Conservation (phyloP, 495 filamentous ascomycete genomes). For the Tuber calosporum region DNA sequence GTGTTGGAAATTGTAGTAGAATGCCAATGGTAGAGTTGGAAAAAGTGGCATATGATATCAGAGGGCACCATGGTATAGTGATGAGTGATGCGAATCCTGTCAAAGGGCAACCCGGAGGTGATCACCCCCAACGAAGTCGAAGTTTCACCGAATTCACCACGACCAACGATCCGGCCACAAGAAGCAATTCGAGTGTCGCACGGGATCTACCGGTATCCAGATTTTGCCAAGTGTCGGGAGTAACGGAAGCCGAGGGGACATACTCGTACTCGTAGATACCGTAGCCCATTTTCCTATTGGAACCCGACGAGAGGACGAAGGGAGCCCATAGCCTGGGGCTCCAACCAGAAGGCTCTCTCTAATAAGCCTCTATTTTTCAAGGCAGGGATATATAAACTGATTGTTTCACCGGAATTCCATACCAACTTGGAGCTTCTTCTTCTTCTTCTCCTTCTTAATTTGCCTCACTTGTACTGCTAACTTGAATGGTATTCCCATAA, state of each 20-base stretch:
- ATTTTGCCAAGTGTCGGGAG: not conserved
- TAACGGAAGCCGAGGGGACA: not conserved
- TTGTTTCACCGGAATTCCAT: not conserved
- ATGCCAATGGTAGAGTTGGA: not conserved
- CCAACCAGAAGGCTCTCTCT: not conserved
- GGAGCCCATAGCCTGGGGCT: not conserved
- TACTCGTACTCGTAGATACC: not conserved
- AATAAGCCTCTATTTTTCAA: not conserved
- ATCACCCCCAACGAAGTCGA: not conserved
- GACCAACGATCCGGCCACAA: not conserved
- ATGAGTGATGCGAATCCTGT: not conserved
- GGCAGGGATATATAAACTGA: not conserved
- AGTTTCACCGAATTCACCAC: not conserved
- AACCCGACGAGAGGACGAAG: not conserved
- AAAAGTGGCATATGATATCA: not conserved
- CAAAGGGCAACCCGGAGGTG: not conserved
- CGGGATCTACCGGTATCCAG: not conserved
- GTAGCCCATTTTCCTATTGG: not conserved
- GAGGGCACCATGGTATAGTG: not conserved
- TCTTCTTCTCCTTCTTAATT: too few species aligned
- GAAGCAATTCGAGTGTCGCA: not conserved
- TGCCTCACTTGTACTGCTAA: too few species aligned
- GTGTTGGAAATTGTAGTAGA: not conserved
- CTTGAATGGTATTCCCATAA: too few species aligned
- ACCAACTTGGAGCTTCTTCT: too few species aligned